Evolutionary conservation across 768 basidiomycete species (phyloP), one percentile per base, ranked within the genome.

Genomic region (Daedaleopsis nitida): DNA sequence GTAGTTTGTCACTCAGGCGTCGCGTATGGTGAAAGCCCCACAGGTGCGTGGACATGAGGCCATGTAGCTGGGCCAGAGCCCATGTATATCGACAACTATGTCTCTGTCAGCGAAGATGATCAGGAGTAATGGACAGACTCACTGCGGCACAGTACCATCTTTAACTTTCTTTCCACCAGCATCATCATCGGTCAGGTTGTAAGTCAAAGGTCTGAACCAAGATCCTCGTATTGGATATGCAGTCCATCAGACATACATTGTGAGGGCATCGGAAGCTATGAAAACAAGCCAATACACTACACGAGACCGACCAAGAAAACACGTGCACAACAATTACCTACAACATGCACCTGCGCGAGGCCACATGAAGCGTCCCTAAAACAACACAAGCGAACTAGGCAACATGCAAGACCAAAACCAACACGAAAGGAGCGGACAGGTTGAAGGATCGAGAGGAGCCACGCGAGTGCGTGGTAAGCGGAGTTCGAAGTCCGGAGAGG

Each of bases 401-500:
- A 32, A 50, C 11, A 27, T 32, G 27, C 27, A 32, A 32, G 4
- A 7, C 27, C 49, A 9, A 27, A 5, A 42, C 42, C 62, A 51
- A 55, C 55, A 45, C 17, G 23, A 34, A 34, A 57, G 34, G 23
- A 55, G 48, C 44, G 57, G 47, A 55, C 57, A 38, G 52, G 55
- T 35, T 42, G 45, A 32, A 52, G 49, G 60, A 62, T 53, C n/a
- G 60, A 43, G 57, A 48, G 19, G 32, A 37, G 38, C 55, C 59
- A 24, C 57, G 45, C 16, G 12, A 9, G 19, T 23, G 59, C 53
- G 38, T 45, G 47, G 49, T 53, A 53, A 27, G 45, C 6, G 35
- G 54, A 37, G 47, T 52, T 45, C 52, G 54, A 51, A 19, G 13
- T 32, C n/a, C 21, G 1, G 47, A 14, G 52, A 37, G 34, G 55